Percentiles rank a stretch among this genome's conserved stretches.
Evolutionary conservation across 1,284 basidiomycete species (phyloP).

Genomic region (Apiotrichum siamense): DNA sequence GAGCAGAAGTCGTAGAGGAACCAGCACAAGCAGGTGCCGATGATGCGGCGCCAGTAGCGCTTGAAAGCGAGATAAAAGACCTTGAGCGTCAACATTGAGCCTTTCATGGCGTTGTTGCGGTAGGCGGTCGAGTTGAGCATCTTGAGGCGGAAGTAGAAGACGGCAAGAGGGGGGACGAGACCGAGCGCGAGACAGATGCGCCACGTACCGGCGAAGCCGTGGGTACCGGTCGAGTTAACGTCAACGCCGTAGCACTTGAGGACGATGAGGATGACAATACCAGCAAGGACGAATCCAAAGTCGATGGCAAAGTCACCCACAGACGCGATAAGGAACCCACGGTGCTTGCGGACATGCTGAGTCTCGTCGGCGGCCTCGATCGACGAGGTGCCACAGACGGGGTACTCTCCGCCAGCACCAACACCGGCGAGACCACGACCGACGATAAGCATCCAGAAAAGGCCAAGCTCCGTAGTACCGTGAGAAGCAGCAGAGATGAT

Average conservation of each 20-base stretch:
- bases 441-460: conserved; percentile 71
- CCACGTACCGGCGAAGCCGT: no score
- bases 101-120: conserved; percentile 25
- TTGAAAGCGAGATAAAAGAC: no score
- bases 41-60: no score
- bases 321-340: conserved; percentile 68
- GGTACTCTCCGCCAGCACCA: no score
- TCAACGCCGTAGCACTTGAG: no score
- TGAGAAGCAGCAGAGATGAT: conserved; percentile 22
- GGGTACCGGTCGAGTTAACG: no score
- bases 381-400: conserved; percentile 69
- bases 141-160: conserved; percentile 30
- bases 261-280: conserved; percentile 19
- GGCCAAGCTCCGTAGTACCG: conserved; percentile 23
- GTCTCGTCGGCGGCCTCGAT: conserved; percentile 67
- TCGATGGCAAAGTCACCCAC: conserved; percentile 54
- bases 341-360: conserved; percentile 48
- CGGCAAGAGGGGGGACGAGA: conserved; percentile 23
- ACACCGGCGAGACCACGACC: conserved; percentile 64
- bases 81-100: conserved; percentile 12
- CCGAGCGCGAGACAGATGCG: no score
- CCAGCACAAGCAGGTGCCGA: conserved; percentile 53
- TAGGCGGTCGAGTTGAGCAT: conserved; percentile 31
- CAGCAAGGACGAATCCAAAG: conserved; percentile 19
- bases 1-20: conserved; percentile 59